Conservation (phyloP, 75 land plant species). For the Azolla pinnata region DNA sequence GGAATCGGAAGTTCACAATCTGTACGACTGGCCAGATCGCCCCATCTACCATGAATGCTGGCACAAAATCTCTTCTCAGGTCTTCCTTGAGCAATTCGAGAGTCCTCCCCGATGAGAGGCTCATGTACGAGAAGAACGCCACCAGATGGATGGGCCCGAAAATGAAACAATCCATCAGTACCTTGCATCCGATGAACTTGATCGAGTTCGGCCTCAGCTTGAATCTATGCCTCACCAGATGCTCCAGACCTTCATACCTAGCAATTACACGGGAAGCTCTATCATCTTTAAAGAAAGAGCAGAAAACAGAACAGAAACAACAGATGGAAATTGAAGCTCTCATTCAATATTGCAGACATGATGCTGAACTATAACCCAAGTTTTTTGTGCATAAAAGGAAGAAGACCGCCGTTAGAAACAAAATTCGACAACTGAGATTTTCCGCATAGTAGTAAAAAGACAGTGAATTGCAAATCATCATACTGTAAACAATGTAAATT, state of each 20-base stretch:
- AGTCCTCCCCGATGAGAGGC: slow-evolving; percentile 60
- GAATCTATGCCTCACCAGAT: slow-evolving; percentile 38
- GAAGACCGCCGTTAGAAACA: too few species aligned
- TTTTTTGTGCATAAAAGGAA: too few species aligned
- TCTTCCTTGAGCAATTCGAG: slow-evolving; percentile 55
- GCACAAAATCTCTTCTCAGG: slow-evolving; percentile 80
- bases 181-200: slow-evolving; percentile 62
- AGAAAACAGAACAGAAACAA: too few species aligned
- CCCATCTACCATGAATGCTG: slow-evolving; percentile 73
- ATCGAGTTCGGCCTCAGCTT: slow-evolving; percentile 44
- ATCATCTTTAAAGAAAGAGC: too few species aligned
- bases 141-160: slow-evolving; percentile 90
- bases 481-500: too few species aligned
- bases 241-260: slow-evolving; percentile 89
- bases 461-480: too few species aligned
- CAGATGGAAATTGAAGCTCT: too few species aligned
- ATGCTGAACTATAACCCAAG: too few species aligned
- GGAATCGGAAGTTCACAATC: slow-evolving; percentile 73
- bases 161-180: slow-evolving; percentile 58
- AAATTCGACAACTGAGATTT: too few species aligned
- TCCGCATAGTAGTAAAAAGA: too few species aligned
- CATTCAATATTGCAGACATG: too few species aligned
- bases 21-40: slow-evolving; percentile 69
- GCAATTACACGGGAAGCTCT: too few species aligned
- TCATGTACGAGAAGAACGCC: slow-evolving; percentile 84